Evolutionary conservation across 129 eudicot genomes (phyloP), one percentile per base, ranked within the genome.

Genomic region (Logfia minima): DNA sequence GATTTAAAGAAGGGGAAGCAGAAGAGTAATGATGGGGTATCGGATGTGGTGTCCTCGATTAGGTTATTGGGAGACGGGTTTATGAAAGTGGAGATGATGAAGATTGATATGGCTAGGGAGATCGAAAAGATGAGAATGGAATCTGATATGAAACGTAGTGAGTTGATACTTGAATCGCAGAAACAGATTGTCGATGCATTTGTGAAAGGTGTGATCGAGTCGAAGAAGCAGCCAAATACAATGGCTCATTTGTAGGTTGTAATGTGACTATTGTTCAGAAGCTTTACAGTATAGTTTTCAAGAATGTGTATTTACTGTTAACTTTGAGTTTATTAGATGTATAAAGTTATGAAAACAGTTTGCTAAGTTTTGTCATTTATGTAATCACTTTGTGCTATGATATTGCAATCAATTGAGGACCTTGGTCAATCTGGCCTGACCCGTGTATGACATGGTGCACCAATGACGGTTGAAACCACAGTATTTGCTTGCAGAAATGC

Each of bases 61-160:
- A 84, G 73, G 84, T 53, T 85, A 22, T 70, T 93, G 70, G 96
- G 96, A 31, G 96, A 93, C 45, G 95, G 98, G 70, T 90, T 90
- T 55, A 67, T 93, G 86, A 88, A 82, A 80, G 85, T 88, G 98
- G 98, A 93, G 85, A 84, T 78, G 65, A 87, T 86, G 92, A 93
- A 90, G 88, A 93, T 93, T 83, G 98, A 90, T 3, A 86, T 93
- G 96, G 90, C 92, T 8, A 72, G 80, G 39, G 96, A 93, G 71
- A 87, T 88, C 67, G 98, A 93, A 80, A 83, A 82, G 72, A 85
- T 79, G 81, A 68, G 95, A 24, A 88, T 88, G 87, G 96, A 93
- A 39, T 80, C 86, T 63, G 98, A 93, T 84, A 82, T 93, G 95
- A 93, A 90, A 68, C 82, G 92, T 22, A 93, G 89, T 39, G 81